These are phyloP conservation scores for Calonectria pseudoturangicola DNA, from an alignment of 2,329 filamentous ascomycete species.

Conservation along the genomic window DNA sequence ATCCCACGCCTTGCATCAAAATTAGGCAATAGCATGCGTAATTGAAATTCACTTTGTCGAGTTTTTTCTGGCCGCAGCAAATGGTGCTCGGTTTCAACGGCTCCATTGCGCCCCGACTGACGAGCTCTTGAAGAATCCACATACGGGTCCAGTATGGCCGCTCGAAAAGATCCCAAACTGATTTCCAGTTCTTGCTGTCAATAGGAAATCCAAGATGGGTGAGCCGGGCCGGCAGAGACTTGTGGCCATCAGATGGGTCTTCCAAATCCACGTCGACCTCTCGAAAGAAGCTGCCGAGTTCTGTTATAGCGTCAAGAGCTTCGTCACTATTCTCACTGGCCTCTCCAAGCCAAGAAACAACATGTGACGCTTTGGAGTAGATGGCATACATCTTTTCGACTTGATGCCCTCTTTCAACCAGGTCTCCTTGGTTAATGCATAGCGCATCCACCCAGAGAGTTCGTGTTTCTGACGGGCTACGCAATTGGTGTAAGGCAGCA, in stretches of 20 bases:
- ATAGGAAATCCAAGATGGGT: background rate
- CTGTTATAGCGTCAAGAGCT: background rate
- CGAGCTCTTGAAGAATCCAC: constrained; percentile 9
- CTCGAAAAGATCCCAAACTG: constrained; percentile 3
- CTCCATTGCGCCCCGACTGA: background rate
- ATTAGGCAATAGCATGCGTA: background rate
- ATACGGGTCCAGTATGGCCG: constrained; percentile 5
- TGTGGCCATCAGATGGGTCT: background rate
- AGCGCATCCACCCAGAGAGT: constrained; percentile 7
- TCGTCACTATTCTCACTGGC: background rate
- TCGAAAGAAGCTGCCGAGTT: background rate
- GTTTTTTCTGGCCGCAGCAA: background rate
- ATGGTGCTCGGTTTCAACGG: background rate
- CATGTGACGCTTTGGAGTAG: constrained; percentile 4
- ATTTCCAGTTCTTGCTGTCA: background rate
- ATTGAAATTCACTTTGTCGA: background rate
- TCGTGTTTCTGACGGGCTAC: background rate
- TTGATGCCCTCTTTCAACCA: background rate
- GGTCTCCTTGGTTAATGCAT: background rate
- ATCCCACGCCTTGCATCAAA: background rate
- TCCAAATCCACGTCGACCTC: constrained; percentile 2
- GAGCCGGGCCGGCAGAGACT: background rate
- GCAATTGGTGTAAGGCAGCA: background rate
- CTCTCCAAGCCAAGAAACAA: constrained; percentile 10
- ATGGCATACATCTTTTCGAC: constrained; percentile 2